A percentile compares a stretch with the other conserved stretches of the same genome.
Evolutionary conservation across 2,329 filamentous ascomycete species (phyloP).

Genomic region (Cryphonectria parasitica): DNA sequence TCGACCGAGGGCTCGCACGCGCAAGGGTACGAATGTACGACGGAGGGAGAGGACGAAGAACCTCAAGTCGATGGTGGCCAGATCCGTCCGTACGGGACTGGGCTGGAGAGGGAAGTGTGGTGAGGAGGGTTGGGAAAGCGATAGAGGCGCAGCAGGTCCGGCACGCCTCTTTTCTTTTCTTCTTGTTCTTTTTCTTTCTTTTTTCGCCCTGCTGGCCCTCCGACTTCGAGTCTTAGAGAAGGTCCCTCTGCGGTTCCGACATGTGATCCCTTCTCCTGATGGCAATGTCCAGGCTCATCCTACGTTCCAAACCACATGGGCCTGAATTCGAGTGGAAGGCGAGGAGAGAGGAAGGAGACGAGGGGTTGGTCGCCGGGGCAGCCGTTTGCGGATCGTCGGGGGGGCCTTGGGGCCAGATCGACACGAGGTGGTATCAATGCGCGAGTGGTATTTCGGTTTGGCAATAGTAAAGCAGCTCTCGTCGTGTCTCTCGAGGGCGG

Average conservation of each 20-base stretch:
- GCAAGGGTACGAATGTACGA: background rate
- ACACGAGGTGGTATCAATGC: constrained; percentile 1
- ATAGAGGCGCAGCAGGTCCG: constrained; percentile 13
- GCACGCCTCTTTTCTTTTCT: background rate
- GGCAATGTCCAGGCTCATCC: constrained; percentile 28
- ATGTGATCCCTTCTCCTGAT: constrained; percentile 29
- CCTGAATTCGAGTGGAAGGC: constrained; percentile 7
- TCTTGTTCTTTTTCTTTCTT: background rate
- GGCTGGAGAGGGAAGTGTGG: no score
- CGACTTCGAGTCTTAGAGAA: constrained; percentile 17
- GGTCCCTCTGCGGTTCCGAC: constrained; percentile 24
- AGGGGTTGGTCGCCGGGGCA: background rate
- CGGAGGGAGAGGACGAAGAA: background rate
- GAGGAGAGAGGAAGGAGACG: constrained; percentile 1
- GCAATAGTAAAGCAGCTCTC: background rate
- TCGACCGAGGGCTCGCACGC: constrained; percentile 23
- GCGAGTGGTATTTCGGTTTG: background rate
- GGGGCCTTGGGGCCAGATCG: background rate
- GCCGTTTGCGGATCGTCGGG: background rate
- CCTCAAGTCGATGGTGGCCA: background rate
- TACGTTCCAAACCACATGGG: constrained; percentile 20
- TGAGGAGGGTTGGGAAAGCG: constrained; percentile 4
- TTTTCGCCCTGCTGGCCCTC: constrained; percentile 1
- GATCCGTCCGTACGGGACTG: background rate
- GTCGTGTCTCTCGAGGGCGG: background rate